These are phyloP conservation scores for Colletotrichum sp. DNA, from an alignment of 2,329 filamentous ascomycete genomes.

Conservation along the genomic window DNA sequence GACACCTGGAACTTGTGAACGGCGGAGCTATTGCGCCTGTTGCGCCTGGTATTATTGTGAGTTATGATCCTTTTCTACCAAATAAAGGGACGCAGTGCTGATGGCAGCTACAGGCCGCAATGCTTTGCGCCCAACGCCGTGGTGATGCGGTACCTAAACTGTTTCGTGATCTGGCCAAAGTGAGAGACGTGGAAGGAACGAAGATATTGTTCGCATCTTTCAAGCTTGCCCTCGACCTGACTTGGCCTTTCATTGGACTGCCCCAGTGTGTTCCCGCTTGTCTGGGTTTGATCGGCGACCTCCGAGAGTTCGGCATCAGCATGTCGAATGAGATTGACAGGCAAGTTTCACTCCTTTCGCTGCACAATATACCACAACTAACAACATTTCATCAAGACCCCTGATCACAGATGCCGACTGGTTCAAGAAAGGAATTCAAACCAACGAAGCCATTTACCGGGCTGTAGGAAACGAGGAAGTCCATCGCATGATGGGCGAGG, in stretches of 20 bases:
- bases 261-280: neutral
- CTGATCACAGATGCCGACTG: neutral
- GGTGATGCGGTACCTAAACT: neutral
- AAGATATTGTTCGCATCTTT: neutral
- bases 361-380: rapidly evolving
- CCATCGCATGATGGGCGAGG: neutral
- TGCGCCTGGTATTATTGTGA: neutral
- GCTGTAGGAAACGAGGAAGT: neutral
- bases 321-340: neutral
- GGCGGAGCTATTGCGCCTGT: neutral
- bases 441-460: neutral
- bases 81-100: neutral
- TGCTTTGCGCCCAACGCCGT: neutral
- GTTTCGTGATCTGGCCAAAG: neutral
- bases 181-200: neutral
- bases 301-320: neutral
- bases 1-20: neutral
- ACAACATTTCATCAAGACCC: neutral
- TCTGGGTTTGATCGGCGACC: neutral
- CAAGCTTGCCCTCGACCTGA: neutral
- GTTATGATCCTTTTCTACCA: rapidly evolving
- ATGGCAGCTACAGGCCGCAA: neutral
- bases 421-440: neutral
- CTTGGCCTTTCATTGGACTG: neutral
- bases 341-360: neutral